These are phyloP conservation scores for Lycium ferocissimum DNA, from an alignment of 257 asterid species.

Conservation along the genomic window DNA sequence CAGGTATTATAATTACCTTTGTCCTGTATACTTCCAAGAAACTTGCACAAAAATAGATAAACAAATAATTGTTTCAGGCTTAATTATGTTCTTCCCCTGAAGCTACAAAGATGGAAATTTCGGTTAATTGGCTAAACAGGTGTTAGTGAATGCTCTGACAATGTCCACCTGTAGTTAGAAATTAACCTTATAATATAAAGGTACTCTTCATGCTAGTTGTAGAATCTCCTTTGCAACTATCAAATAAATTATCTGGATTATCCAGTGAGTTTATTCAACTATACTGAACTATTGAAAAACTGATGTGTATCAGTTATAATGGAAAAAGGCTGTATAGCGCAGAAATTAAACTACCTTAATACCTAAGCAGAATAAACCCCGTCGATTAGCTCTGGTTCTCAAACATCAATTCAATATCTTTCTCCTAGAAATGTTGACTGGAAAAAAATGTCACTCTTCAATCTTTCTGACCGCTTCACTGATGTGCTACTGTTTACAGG, in stretches of 20 bases:
- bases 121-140: background rate
- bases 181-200: background rate
- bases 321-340: background rate
- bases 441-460: background rate
- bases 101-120: background rate
- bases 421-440: background rate
- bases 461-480: background rate
- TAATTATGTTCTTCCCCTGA: background rate
- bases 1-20: conserved; percentile 52
- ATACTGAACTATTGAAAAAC: background rate
- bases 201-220: background rate
- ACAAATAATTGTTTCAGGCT: background rate
- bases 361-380: background rate
- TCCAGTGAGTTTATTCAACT: background rate
- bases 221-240: background rate
- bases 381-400: background rate
- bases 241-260: conserved; percentile 2
- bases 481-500: conserved; percentile 47
- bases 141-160: conserved; percentile 11
- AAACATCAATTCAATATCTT: background rate
- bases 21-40: background rate
- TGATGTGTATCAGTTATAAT: conserved; percentile 17
- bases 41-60: background rate
- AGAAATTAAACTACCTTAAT: background rate
- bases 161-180: background rate